These are phyloP conservation scores for Bacterosira constricta DNA, from an alignment of 108 stramenopile species.

Conservation along the genomic window DNA sequence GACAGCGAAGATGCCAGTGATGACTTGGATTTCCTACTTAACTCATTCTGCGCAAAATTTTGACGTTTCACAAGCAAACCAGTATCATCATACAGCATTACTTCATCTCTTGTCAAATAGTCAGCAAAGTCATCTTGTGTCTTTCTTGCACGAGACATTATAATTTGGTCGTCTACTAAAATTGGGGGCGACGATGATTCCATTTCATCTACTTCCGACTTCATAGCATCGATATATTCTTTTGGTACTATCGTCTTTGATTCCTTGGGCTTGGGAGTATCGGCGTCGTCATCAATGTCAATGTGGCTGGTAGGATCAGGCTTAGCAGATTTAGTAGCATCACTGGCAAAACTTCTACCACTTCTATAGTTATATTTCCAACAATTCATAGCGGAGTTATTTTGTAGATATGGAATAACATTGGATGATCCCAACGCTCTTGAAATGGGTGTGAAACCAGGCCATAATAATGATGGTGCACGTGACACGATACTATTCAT, in stretches of 20 bases:
- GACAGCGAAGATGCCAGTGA: neutral
- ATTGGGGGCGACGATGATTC: constrained; percentile 10
- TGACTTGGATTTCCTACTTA: neutral
- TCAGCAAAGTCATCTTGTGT: constrained; percentile 41
- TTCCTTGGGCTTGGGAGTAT: neutral
- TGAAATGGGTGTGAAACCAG: neutral
- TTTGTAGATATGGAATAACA: neutral
- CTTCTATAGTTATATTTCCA: no score
- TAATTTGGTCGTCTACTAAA: neutral
- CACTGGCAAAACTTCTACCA: constrained; percentile 1
- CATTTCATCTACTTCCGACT: constrained; percentile 39
- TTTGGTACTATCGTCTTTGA: constrained; percentile 21
- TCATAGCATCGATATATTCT: constrained; percentile 19
- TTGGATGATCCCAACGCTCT: neutral
- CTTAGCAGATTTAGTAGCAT: neutral
- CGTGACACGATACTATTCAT: neutral
- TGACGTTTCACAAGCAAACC: neutral
- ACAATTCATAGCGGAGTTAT: neutral
- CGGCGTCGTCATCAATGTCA: constrained; percentile 3
- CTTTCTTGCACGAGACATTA: constrained; percentile 4
- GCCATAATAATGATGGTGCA: neutral
- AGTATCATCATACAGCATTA: neutral
- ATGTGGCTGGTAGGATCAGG: neutral
- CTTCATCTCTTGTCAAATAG: constrained; percentile 28
- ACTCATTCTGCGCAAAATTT: neutral